These are phyloP conservation scores for Tulasnella sp. DNA, from an alignment of 768 basidiomycete genomes.

Conservation along the genomic window DNA sequence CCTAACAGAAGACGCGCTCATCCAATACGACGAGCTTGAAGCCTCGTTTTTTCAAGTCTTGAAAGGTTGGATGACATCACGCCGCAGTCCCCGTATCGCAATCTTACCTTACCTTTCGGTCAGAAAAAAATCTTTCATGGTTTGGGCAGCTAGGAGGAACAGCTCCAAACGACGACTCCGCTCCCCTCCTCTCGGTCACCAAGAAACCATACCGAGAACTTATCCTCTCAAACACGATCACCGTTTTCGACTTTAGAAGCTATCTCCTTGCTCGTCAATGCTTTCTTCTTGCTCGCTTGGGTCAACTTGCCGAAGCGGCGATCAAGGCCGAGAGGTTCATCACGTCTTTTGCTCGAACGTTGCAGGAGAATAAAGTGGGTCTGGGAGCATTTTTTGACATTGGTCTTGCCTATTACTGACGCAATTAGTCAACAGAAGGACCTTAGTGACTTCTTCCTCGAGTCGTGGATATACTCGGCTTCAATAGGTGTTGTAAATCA, in stretches of 20 bases:
- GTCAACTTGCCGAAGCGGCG: conserved; percentile 60
- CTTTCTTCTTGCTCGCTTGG: conserved; percentile 59
- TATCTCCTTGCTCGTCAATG: conserved; percentile 88
- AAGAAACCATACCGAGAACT: conserved; percentile 85
- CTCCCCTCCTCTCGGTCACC: conserved; percentile 64
- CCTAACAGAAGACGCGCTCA: conserved; percentile 79
- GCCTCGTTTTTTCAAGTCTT: conserved; percentile 52
- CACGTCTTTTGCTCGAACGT: conserved; percentile 59
- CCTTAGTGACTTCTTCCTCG: conserved; percentile 66
- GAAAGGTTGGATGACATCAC: conserved; percentile 27
- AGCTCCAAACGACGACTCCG: conserved; percentile 62
- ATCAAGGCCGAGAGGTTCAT: conserved; percentile 68
- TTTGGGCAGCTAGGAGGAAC: conserved; percentile 79
- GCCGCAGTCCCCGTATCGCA: not conserved
- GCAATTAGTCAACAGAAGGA: conserved; percentile 35
- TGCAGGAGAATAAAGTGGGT: conserved; percentile 68
- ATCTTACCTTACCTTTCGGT: conserved; percentile 23
- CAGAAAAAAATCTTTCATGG: conserved; percentile 84
- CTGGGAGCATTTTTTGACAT: not conserved
- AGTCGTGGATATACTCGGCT: conserved; percentile 91
- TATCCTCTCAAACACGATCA: conserved; percentile 82
- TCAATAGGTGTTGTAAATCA: conserved; percentile 75
- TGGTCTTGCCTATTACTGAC: conserved; percentile 6
- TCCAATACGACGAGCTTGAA: conserved; percentile 89
- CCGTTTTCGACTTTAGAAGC: conserved; percentile 86